Conservation (phyloP, 331 rosid genomes). For the Arachis monticola region DNA sequence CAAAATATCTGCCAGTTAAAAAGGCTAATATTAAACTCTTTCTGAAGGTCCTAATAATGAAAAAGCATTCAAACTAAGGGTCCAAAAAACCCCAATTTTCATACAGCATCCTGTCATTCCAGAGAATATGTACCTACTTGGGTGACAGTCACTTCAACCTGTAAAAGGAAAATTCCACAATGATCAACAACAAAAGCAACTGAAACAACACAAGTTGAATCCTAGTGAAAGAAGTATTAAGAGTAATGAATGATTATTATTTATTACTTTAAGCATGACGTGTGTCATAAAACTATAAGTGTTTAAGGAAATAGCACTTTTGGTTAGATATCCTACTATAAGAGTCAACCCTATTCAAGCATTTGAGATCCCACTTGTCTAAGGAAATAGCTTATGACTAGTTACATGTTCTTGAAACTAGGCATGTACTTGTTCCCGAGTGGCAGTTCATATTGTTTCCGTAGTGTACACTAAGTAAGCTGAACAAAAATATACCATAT, state of each 20-base stretch:
- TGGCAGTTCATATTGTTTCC: no score
- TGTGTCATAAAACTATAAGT: no score
- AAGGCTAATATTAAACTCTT: conserved; percentile 51
- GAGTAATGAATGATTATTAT: no score
- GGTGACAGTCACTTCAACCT: conserved; percentile 53
- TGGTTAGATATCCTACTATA: no score
- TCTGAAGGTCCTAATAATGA: conserved; percentile 44
- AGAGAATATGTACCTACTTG: conserved; percentile 45
- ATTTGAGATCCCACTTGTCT: not conserved
- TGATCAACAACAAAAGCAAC: conserved; percentile 27
- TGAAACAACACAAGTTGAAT: conserved; percentile 13
- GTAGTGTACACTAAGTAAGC: no score
- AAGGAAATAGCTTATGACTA: no score
- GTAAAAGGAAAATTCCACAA: conserved; percentile 7
- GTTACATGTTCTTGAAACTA: no score
- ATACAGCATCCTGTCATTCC: conserved; percentile 36
- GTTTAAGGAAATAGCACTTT: no score
- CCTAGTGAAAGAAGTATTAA: not conserved
- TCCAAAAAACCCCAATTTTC: conserved; percentile 45
- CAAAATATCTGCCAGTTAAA: conserved; percentile 46
- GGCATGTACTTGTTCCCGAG: no score
- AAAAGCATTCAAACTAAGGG: conserved; percentile 48
- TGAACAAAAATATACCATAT: no score
- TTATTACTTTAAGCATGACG: not conserved
- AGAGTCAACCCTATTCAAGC: no score